These are phyloP conservation scores for Aphanomyces invadans DNA, from an alignment of 352 stramenopile genomes.

Conservation along the genomic window DNA sequence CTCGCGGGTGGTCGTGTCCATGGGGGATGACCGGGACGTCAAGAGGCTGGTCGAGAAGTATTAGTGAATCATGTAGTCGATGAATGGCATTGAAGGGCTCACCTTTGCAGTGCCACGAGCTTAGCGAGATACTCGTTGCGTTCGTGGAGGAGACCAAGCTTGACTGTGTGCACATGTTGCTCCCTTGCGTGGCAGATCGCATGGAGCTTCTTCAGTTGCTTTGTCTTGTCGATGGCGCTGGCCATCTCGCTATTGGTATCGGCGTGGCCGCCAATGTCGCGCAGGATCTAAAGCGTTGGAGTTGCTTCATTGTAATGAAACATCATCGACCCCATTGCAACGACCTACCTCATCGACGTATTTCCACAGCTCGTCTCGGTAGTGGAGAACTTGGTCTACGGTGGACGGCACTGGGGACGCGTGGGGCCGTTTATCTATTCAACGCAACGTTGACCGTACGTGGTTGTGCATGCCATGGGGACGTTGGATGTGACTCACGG, in stretches of 20 bases:
- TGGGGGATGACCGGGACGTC: not conserved
- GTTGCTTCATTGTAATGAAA: no score
- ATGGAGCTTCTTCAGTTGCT: constrained; percentile 35
- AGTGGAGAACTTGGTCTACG: constrained; percentile 25
- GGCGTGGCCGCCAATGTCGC: not conserved
- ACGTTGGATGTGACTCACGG: no score
- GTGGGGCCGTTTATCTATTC: no score
- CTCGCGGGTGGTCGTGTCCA: not conserved
- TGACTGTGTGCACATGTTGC: constrained; percentile 45
- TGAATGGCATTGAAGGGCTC: no score
- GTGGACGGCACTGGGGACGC: no score
- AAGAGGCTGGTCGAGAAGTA: no score
- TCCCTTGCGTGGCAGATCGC: constrained; percentile 58
- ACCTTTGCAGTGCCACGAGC: constrained; percentile 1
- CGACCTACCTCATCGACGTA: constrained; percentile 33
- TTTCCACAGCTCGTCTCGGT: constrained; percentile 31
- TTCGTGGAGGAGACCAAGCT: constrained; percentile 44
- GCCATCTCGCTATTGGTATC: not conserved
- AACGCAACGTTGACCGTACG: not conserved
- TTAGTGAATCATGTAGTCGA: no score
- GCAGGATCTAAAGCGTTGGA: no score
- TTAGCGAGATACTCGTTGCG: constrained; percentile 10
- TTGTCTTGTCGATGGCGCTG: no score
- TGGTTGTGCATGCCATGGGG: no score
- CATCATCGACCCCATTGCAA: no score